Conservation (phyloP, 331 rosid species). For the Rhamnella rubrinervis region DNA sequence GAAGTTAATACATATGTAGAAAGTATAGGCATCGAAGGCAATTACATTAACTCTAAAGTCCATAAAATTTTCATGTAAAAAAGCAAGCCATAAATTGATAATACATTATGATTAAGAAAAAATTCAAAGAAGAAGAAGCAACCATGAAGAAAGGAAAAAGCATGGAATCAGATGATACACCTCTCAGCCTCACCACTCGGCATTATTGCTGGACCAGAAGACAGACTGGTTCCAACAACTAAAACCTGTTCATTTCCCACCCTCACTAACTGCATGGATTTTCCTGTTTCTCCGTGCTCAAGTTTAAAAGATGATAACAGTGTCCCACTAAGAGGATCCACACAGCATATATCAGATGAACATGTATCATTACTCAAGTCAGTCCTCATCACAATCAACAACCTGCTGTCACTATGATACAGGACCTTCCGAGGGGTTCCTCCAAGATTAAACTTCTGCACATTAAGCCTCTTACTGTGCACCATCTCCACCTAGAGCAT, state of each 20-base stretch:
- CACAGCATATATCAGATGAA: slow-evolving; percentile 77
- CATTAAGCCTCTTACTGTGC: slow-evolving; percentile 88
- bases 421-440: slow-evolving; percentile 94
- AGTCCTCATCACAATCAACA: slow-evolving; percentile 91
- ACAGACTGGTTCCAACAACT: slow-evolving; percentile 78
- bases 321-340: slow-evolving; percentile 82
- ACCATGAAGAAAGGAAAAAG: slow-evolving; percentile 1
- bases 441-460: slow-evolving; percentile 82
- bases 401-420: slow-evolving; percentile 80
- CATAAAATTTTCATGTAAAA: neutral
- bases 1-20: neutral
- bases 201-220: slow-evolving; percentile 79
- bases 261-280: slow-evolving; percentile 79
- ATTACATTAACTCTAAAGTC: neutral
- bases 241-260: slow-evolving; percentile 79
- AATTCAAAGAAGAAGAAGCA: neutral
- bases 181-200: slow-evolving; percentile 89
- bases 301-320: slow-evolving; percentile 75
- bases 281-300: slow-evolving; percentile 83
- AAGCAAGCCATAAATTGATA: slow-evolving; percentile 4
- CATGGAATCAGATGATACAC: slow-evolving; percentile 37
- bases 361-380: slow-evolving; percentile 57
- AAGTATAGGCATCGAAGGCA: neutral
- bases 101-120: slow-evolving; percentile 11
- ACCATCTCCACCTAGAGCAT: slow-evolving; percentile 89